Conservation (phyloP, 2,329 filamentous ascomycete genomes). For the Verticillium albo-atrum region DNA sequence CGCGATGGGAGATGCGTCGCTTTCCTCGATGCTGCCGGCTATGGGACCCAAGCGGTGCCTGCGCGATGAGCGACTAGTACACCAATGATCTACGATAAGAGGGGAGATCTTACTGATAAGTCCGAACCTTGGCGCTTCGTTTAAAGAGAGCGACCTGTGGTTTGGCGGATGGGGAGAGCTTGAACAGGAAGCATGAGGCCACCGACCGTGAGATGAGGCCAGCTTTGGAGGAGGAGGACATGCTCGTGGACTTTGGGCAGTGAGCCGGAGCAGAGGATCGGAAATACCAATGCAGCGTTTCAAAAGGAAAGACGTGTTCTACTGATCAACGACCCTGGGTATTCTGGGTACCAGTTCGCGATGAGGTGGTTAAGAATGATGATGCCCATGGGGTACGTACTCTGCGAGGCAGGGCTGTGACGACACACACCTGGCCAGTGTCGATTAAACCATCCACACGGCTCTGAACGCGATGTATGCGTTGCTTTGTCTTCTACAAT, state of each 20-base stretch:
- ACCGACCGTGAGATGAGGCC: conserved; percentile 27
- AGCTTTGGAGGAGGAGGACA: neutral
- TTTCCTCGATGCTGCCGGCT: conserved; percentile 53
- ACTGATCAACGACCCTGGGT: neutral
- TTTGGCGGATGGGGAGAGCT: conserved; percentile 28
- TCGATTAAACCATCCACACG: neutral
- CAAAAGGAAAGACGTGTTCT: neutral
- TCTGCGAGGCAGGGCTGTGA: neutral
- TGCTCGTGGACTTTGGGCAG: neutral
- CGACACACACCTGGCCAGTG: neutral
- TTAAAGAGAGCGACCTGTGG: conserved; percentile 57
- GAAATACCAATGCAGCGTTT: neutral
- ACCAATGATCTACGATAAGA: neutral
- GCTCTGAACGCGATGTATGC: neutral
- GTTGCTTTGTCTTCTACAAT: too few species aligned
- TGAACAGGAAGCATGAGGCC: conserved; percentile 48
- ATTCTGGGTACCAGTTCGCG: neutral
- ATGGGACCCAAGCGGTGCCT: conserved; percentile 57
- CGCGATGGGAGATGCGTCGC: conserved; percentile 46
- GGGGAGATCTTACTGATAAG: conserved; percentile 47
- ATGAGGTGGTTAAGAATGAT: neutral
- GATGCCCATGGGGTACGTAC: neutral
- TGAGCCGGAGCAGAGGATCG: too few species aligned
- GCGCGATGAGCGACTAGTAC: neutral
- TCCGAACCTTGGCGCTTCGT: conserved; percentile 53